phyloP scores from a whole-genome alignment of 345 rosid genomes.

The Eucalyptus camaldulensis region DNA sequence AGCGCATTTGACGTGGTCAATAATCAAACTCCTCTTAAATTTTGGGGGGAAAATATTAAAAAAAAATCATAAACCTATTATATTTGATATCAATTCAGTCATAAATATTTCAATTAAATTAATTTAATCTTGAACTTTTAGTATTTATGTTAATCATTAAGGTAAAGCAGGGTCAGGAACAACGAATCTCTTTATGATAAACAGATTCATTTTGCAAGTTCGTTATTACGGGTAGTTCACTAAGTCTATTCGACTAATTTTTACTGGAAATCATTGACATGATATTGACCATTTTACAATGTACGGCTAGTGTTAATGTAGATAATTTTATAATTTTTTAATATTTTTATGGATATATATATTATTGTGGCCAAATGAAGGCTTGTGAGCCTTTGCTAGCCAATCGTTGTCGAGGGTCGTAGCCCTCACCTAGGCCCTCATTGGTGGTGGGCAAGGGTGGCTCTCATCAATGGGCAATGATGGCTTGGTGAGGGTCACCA shows the following conservation, averaged over 20 bases:
- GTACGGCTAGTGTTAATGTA: rapidly evolving
- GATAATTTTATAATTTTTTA: too few relatives aligned
- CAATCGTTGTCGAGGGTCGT: rapidly evolving
- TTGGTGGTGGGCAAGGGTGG: not conserved
- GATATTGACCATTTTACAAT: rapidly evolving
- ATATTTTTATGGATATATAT: too few relatives aligned
- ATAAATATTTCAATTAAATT: rapidly evolving
- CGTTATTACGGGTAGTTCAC: too few relatives aligned
- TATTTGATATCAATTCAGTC: rapidly evolving
- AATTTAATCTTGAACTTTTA: too few relatives aligned
- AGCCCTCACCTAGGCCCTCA: not conserved
- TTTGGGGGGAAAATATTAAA: not conserved
- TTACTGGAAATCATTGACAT: too few relatives aligned
- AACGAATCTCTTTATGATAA: too few relatives aligned
- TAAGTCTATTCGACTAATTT: rapidly evolving
- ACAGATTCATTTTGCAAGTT: too few relatives aligned
- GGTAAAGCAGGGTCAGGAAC: too few relatives aligned
- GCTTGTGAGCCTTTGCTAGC: not conserved
- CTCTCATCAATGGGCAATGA: not conserved
- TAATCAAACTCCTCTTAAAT: not conserved
- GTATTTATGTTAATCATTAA: too few relatives aligned
- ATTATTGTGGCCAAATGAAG: not conserved
- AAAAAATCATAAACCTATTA: rapidly evolving
- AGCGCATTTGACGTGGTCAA: not conserved
- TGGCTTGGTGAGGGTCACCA: not conserved